A percentile compares a stretch with the other conserved stretches of the same genome.
These are phyloP conservation scores for Salvia miltiorrhiza DNA, from an alignment of 257 asterid genomes.

Conservation along the genomic window DNA sequence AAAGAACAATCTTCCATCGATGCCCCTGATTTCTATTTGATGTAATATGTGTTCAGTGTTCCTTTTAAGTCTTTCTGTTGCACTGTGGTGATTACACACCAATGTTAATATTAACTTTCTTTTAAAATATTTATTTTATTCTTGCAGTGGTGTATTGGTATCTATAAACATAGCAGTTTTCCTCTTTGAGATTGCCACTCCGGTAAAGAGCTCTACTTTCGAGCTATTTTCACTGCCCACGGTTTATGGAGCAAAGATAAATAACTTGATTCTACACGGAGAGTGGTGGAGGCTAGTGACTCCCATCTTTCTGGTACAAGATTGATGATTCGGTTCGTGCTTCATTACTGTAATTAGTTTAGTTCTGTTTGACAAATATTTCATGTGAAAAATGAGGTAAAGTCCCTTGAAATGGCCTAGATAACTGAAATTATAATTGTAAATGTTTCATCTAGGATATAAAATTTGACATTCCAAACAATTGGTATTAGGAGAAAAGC, in stretches of 20 bases:
- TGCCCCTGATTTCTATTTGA: slow-evolving; percentile 59
- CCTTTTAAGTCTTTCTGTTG: neutral
- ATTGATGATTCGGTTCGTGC: slow-evolving; percentile 63
- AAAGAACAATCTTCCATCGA: slow-evolving; percentile 33
- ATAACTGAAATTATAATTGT: neutral
- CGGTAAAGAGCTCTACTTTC: slow-evolving; percentile 52
- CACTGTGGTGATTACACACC: neutral
- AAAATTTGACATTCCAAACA: neutral
- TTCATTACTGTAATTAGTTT: slow-evolving; percentile 39
- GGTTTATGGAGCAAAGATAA: slow-evolving; percentile 81
- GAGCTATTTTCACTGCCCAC: slow-evolving; percentile 67
- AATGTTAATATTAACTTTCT: slow-evolving; percentile 8
- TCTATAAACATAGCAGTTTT: slow-evolving; percentile 78
- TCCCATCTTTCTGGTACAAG: slow-evolving; percentile 96
- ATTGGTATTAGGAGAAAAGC: neutral
- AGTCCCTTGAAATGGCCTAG: neutral
- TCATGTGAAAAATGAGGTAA: neutral
- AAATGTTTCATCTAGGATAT: neutral
- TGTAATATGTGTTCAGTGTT: slow-evolving; percentile 38
- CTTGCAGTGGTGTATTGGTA: slow-evolving; percentile 60
- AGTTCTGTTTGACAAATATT: neutral
- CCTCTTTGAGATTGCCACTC: slow-evolving; percentile 78
- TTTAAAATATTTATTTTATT: neutral
- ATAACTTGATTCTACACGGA: slow-evolving; percentile 67
- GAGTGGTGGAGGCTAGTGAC: slow-evolving; percentile 97